Conservation (phyloP, 73 alveolate genomes). For the Paramecium octaurelia region DNA sequence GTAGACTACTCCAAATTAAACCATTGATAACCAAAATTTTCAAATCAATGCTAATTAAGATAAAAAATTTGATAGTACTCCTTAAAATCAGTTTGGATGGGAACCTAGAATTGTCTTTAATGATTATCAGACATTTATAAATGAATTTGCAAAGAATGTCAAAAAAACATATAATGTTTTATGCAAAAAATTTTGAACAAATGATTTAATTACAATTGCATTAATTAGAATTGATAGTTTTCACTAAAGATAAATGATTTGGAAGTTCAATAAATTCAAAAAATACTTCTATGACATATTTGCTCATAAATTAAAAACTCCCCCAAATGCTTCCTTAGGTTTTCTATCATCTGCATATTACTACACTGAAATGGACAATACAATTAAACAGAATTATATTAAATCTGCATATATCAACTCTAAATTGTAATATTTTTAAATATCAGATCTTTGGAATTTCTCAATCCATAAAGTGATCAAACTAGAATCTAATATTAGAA, state of each 20-base stretch:
- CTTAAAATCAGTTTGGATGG: not conserved
- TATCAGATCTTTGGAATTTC: not conserved
- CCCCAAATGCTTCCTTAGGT: not conserved
- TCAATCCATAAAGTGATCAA: not conserved
- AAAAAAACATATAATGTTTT: not conserved
- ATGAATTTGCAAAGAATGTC: too few relatives aligned
- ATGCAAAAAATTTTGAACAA: not conserved
- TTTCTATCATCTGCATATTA: not conserved
- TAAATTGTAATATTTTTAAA: not conserved
- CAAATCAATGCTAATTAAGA: not conserved
- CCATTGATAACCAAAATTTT: not conserved
- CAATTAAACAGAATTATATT: not conserved
- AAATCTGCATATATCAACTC: not conserved
- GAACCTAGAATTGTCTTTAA: not conserved
- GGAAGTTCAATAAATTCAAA: not conserved
- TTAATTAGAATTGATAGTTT: not conserved
- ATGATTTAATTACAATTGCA: not conserved
- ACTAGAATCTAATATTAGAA: not conserved
- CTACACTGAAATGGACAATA: not conserved
- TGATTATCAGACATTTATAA: not conserved
- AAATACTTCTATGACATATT: not conserved
- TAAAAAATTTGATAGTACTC: not conserved
- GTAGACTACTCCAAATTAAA: not conserved
- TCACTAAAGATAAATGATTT: not conserved
- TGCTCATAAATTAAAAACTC: slow-evolving; percentile 37